Percentiles rank a stretch among this genome's conserved stretches.
Evolutionary conservation across 176 grass and related monocot species (phyloP).

Genomic region (Aegilops speltoides): DNA sequence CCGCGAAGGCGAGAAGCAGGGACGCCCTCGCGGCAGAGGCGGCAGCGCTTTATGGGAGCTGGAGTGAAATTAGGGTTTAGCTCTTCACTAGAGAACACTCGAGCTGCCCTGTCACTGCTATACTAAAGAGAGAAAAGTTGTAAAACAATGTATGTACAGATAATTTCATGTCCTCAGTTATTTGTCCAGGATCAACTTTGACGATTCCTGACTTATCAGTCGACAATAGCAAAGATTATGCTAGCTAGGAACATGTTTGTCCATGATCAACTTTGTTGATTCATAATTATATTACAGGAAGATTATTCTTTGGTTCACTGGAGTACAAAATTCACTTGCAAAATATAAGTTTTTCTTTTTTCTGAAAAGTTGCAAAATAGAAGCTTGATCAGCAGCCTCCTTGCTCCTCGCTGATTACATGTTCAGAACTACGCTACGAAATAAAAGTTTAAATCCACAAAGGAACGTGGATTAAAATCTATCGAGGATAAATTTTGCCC

Average conservation of each 20-base stretch:
- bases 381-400: background rate
- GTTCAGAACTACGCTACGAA: background rate
- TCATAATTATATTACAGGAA: no score
- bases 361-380: no score
- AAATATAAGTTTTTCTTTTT: background rate
- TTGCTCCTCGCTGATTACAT: background rate
- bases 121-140: background rate
- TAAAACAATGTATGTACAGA: background rate
- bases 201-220: background rate
- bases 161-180: background rate
- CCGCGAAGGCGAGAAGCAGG: background rate
- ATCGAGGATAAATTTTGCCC: no score
- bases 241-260: background rate
- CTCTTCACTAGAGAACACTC: background rate
- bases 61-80: slow-evolving; percentile 31
- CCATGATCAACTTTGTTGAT: no score
- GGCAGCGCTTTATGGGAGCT: background rate
- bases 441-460: no score
- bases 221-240: no score
- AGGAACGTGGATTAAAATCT: background rate
- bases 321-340: background rate
- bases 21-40: background rate
- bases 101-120: no score
- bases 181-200: background rate
- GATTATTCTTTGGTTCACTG: background rate